phyloP scores from a whole-genome alignment of 1,284 basidiomycete genomes.

The Moesziomyces parantarcticus region DNA sequence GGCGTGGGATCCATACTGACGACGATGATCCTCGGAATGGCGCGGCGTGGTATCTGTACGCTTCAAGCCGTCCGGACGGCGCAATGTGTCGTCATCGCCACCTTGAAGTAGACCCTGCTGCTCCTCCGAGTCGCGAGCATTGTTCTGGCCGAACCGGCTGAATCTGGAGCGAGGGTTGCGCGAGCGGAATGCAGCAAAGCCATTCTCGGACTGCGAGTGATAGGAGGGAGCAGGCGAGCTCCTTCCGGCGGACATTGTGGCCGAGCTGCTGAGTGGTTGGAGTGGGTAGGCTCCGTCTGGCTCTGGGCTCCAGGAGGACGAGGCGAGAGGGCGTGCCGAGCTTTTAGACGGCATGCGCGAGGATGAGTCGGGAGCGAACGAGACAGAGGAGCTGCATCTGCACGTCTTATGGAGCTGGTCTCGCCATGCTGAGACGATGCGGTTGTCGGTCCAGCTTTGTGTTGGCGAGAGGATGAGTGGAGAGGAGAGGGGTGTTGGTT shows the following conservation, averaged over 20 bases:
- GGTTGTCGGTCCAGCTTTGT: background rate
- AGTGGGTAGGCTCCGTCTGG: constrained; percentile 30
- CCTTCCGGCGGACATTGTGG: constrained; percentile 36
- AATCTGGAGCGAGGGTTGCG: constrained; percentile 37
- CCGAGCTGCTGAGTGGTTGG: constrained; percentile 3
- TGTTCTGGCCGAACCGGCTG: constrained; percentile 46
- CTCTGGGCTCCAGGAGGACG: constrained; percentile 16
- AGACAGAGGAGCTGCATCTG: constrained; percentile 3
- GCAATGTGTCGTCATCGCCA: constrained; percentile 20
- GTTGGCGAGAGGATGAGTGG: background rate
- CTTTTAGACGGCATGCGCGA: constrained; percentile 36
- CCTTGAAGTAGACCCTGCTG: constrained; percentile 44
- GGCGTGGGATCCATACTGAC: constrained; percentile 35
- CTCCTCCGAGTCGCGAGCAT: constrained; percentile 42
- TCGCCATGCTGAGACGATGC: constrained; percentile 3
- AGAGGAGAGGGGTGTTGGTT: constrained; percentile 2
- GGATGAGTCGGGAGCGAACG: constrained; percentile 2
- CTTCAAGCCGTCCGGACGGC: constrained; percentile 10
- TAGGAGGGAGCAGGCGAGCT: constrained; percentile 41
- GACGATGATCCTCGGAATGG: constrained; percentile 41
- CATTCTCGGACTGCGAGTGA: constrained; percentile 31
- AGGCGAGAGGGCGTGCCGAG: constrained; percentile 5
- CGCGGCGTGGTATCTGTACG: constrained; percentile 20
- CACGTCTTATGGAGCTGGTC: background rate
- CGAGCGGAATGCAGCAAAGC: constrained; percentile 44